Percentiles rank a stretch among this genome's conserved stretches.
Evolutionary conservation across 805 yeast species (phyloP).

Genomic region (Saccharomyces eubayanus): DNA sequence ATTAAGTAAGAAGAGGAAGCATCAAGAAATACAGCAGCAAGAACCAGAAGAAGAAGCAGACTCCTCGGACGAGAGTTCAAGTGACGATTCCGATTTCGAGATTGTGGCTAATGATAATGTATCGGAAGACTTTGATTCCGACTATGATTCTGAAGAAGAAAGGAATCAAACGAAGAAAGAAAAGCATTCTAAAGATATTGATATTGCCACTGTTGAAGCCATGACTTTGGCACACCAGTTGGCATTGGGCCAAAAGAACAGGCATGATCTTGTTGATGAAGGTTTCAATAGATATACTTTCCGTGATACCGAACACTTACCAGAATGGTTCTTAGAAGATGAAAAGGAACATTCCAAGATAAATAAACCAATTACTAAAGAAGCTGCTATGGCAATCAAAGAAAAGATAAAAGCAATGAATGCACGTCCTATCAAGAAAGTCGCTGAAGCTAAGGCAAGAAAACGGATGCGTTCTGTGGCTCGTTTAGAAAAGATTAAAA

Average conservation of each 20-base stretch:
- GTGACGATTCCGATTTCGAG: constrained; percentile 34
- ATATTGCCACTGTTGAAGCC: constrained; percentile 86
- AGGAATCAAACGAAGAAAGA: constrained; percentile 34
- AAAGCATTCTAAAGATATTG: constrained; percentile 57
- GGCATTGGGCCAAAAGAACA: constrained; percentile 80
- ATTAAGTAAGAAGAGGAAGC: constrained; percentile 11
- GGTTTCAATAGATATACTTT: constrained; percentile 89
- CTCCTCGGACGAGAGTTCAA: constrained; percentile 8
- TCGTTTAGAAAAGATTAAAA: constrained; percentile 79
- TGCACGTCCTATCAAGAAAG: constrained; percentile 97
- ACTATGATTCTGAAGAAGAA: constrained; percentile 48
- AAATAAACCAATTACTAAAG: constrained; percentile 89
- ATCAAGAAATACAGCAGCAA: constrained; percentile 13
- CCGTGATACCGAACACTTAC: constrained; percentile 83
- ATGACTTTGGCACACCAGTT: constrained; percentile 97
- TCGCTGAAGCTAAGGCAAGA: constrained; percentile 94
- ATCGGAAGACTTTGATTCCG: constrained; percentile 34
- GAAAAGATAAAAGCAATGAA: constrained; percentile 73
- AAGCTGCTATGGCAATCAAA: constrained; percentile 71
- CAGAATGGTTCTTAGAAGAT: constrained; percentile 96
- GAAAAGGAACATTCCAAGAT: constrained; percentile 81
- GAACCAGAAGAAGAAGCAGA: constrained; percentile 12
- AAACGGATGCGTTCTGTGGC: constrained; percentile 88
- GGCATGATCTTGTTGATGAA: constrained; percentile 81
- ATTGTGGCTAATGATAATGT: constrained; percentile 33